Percentiles rank a stretch among this genome's conserved stretches.
phyloP scores from a whole-genome alignment of 1,284 basidiomycete genomes.

The Sparassis latifolia region DNA sequence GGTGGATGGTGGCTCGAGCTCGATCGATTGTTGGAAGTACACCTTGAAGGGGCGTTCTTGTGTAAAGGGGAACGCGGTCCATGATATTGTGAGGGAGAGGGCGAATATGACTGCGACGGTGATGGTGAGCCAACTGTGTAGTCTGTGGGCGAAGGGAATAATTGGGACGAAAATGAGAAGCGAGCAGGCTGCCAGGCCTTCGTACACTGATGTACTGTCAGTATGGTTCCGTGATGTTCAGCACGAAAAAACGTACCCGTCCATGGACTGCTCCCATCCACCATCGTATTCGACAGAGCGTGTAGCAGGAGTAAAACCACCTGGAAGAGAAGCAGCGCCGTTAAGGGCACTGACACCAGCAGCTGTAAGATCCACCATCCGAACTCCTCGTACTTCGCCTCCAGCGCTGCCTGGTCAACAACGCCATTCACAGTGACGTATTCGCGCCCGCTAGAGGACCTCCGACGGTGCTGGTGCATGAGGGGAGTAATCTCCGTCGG shows the following conservation, averaged over 20 bases:
- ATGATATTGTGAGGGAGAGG: conserved; percentile 37
- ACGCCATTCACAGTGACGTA: conserved; percentile 13
- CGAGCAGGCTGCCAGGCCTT: conserved; percentile 36
- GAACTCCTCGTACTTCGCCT: conserved; percentile 27
- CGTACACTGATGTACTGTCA: conserved; percentile 40
- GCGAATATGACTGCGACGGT: conserved; percentile 38
- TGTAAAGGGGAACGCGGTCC: conserved; percentile 57
- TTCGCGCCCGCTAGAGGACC: conserved; percentile 9
- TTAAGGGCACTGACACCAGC: conserved; percentile 48
- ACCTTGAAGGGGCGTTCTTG: conserved; percentile 55
- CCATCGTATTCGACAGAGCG: conserved; percentile 51
- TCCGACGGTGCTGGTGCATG: conserved; percentile 28
- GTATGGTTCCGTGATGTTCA: background rate
- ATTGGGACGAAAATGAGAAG: conserved; percentile 52
- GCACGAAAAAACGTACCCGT: conserved; percentile 34
- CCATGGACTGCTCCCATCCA: conserved; percentile 52
- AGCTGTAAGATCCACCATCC: conserved; percentile 64
- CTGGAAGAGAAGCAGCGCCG: conserved; percentile 53
- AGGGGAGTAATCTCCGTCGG: conserved; percentile 44
- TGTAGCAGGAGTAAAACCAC: conserved; percentile 43
- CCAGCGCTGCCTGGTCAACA: conserved; percentile 4
- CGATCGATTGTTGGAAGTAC: conserved; percentile 57
- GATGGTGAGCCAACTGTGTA: conserved; percentile 40
- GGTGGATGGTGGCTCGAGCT: conserved; percentile 26
- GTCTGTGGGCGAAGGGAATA: conserved; percentile 53